A percentile compares a stretch with the other conserved stretches of the same genome.
Evolutionary conservation across 179 eudicot genomes (phyloP).

Genomic region (Corrigiola litoralis): DNA sequence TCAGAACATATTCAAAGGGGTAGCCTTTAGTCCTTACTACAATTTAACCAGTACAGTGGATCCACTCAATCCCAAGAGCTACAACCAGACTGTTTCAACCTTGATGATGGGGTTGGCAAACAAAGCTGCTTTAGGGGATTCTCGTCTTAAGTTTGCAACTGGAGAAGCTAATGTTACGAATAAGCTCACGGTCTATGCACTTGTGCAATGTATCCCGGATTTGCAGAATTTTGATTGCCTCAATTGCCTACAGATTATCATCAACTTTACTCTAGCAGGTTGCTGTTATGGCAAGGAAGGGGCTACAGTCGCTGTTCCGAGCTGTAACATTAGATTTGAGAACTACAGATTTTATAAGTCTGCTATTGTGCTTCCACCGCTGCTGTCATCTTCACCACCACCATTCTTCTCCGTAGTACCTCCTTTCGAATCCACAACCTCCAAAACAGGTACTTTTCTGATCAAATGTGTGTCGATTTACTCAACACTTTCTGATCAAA

Average conservation of each 20-base stretch:
- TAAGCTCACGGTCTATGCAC: slow-evolving; percentile 15
- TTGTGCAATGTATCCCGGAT: slow-evolving; percentile 51
- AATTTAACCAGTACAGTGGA: neutral
- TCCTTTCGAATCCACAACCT: neutral
- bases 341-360: slow-evolving; percentile 21
- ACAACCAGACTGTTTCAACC: slow-evolving; percentile 9
- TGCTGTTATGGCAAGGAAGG: slow-evolving; percentile 27
- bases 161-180: slow-evolving; percentile 20
- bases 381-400: neutral
- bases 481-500: neutral
- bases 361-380: slow-evolving; percentile 2
- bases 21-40: neutral
- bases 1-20: slow-evolving; percentile 14
- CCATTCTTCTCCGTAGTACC: neutral
- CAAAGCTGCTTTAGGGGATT: slow-evolving; percentile 33
- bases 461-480: neutral
- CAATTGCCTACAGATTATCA: slow-evolving; percentile 17
- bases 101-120: slow-evolving; percentile 24
- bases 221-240: slow-evolving; percentile 17
- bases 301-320: slow-evolving; percentile 14
- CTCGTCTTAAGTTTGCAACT: slow-evolving; percentile 27
- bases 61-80: slow-evolving; percentile 4
- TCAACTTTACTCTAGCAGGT: neutral
- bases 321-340: slow-evolving; percentile 35
- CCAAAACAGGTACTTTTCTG: slow-evolving; percentile 4